phyloP scores from a whole-genome alignment of 805 yeast genomes.

The Wickerhamomyces chaumierensis region DNA sequence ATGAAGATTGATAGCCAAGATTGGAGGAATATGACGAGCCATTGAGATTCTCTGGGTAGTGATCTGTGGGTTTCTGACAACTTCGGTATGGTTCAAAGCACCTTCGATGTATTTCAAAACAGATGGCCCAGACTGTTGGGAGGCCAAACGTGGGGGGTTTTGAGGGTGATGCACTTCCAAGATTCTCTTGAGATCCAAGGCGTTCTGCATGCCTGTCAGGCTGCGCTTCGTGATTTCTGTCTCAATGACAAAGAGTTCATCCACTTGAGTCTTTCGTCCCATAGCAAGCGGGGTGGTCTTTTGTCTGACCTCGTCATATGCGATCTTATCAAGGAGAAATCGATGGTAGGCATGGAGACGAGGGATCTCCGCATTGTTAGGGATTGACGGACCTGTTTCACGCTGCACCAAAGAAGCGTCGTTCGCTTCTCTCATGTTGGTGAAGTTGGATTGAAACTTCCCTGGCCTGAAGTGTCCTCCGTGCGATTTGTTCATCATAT shows the following conservation, averaged over 20 bases:
- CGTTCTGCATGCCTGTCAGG: not conserved
- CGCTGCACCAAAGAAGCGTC: slow-evolving; percentile 41
- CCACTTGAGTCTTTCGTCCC: slow-evolving; percentile 7
- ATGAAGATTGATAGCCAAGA: slow-evolving; percentile 50
- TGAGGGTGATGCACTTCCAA: not conserved
- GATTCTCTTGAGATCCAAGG: not conserved
- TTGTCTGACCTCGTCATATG: slow-evolving; percentile 35
- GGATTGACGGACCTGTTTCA: not conserved
- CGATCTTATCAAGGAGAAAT: slow-evolving; percentile 43
- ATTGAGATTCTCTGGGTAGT: slow-evolving; percentile 38
- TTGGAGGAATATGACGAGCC: slow-evolving; percentile 49
- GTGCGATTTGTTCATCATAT: slow-evolving; percentile 77
- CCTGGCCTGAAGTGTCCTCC: slow-evolving; percentile 75
- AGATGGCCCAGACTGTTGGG: slow-evolving; percentile 16
- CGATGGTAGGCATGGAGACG: slow-evolving; percentile 42
- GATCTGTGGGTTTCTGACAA: slow-evolving; percentile 14
- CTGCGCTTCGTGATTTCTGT: slow-evolving; percentile 22
- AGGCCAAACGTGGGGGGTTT: not conserved
- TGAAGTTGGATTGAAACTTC: slow-evolving; percentile 55
- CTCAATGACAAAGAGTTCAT: slow-evolving; percentile 29
- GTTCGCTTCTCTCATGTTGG: slow-evolving; percentile 37
- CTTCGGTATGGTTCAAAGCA: slow-evolving; percentile 40
- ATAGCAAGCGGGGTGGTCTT: slow-evolving; percentile 4
- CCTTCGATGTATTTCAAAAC: slow-evolving; percentile 51
- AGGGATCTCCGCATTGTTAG: slow-evolving; percentile 10